phyloP scores from a whole-genome alignment of 495 filamentous ascomycete genomes.

The Xylaria curta region DNA sequence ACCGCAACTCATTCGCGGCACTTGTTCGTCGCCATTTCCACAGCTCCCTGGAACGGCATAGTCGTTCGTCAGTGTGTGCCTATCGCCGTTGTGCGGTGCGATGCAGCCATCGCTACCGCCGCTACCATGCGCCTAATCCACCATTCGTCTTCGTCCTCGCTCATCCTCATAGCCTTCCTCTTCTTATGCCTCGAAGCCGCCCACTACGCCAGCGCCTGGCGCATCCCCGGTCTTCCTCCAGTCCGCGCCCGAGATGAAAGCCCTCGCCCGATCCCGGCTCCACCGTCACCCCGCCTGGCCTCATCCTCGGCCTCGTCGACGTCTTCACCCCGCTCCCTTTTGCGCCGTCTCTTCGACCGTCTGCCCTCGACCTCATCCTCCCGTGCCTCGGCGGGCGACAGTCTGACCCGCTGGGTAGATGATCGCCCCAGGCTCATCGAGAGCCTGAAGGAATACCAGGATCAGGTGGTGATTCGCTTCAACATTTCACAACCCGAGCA shows the following conservation, averaged over 20 bases:
- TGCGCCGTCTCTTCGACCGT: conserved; percentile 35
- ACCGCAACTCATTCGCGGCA: not conserved
- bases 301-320: not conserved
- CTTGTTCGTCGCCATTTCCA: not conserved
- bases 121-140: conserved; percentile 18
- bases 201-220: conserved; percentile 9
- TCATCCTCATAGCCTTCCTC: conserved; percentile 15
- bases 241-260: not conserved
- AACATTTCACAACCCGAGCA: conserved; percentile 74
- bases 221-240: conserved; percentile 26
- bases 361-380: conserved; percentile 29
- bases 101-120: conserved; percentile 8
- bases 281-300: conserved; percentile 1
- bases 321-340: conserved; percentile 24
- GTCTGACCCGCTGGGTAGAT: conserved; percentile 36
- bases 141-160: not conserved
- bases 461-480: conserved; percentile 88
- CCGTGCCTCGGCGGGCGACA: conserved; percentile 28
- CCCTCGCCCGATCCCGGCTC: not conserved
- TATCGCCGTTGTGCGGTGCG: conserved; percentile 16
- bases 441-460: conserved; percentile 62
- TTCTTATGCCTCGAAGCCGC: conserved; percentile 12
- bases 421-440: conserved; percentile 41
- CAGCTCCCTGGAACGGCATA: not conserved
- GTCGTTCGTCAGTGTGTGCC: not conserved